Evolutionary conservation across 805 yeast species (phyloP).

Genomic region (Kluyveromyces aestuarii): DNA sequence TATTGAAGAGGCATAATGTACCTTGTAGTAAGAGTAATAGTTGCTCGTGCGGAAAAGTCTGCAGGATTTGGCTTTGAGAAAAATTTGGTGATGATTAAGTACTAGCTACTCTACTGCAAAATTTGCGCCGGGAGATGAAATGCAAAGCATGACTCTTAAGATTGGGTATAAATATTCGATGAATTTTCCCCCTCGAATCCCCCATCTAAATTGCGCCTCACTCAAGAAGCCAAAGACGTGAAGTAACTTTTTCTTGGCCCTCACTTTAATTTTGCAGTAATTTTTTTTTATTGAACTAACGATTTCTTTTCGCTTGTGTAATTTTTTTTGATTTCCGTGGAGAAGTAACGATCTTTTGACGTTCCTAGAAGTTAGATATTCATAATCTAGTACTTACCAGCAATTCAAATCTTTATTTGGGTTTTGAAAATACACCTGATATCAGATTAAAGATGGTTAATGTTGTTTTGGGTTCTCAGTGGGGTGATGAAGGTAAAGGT

Average conservation of each 20-base stretch:
- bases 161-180: no score
- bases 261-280: not conserved
- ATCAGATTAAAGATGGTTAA: conserved; percentile 29
- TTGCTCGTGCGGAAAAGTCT: no score
- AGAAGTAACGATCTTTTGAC: not conserved
- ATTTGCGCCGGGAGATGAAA: no score
- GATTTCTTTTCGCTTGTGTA: not conserved
- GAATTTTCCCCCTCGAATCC: no score
- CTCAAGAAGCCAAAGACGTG: no score
- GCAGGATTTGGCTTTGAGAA: no score
- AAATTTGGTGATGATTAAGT: no score
- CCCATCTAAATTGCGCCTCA: no score
- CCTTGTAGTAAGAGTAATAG: no score
- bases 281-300: not conserved
- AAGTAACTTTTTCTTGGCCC: not conserved
- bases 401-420: not conserved
- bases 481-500: conserved; percentile 99
- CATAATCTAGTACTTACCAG: not conserved
- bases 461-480: conserved; percentile 95
- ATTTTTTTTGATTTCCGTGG: not conserved
- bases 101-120: no score
- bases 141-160: no score
- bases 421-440: not conserved
- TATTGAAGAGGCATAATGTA: no score
- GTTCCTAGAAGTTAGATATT: not conserved